Evolutionary conservation across 139 green algal species (phyloP), one percentile per base, ranked within the genome.

Genomic region (Trebouxia sp.): DNA sequence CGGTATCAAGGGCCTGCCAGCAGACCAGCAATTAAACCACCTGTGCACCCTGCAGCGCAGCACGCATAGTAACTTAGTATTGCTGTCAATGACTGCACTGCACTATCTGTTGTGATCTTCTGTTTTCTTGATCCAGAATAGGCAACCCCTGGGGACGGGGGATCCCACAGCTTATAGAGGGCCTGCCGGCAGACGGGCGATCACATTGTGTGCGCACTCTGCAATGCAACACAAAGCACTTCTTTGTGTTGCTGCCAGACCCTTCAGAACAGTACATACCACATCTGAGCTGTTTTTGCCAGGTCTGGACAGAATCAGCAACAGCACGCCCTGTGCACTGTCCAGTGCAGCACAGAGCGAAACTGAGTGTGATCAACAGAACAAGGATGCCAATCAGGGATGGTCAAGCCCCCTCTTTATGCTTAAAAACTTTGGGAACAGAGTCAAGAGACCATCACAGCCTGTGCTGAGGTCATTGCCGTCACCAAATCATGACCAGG

Each of bases 151-250:
- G 24, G 55, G 26, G 26, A 35, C 53, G 0, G 69, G 41, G 22
- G 69, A 51, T 11, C 41, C 69, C 0, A 77, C 76, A 41, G 80
- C 84, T 28, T 88, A 88, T 42, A 88, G 80, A 20, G 84, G 84
- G 65, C 76, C 79, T 22, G 69, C 80, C 15, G 85, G 38, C 1
- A 88, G 17, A 11, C 47, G 70, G 4, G 72, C 84, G 5, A 74
- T 65, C 24, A 85, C 20, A 10, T 55, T 76, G 9, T 80, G 80
- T 1, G 85, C 28, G 11, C 79, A 53, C 43, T 87, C 75, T 65
- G 75, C 80, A 37, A 55, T 42, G 20, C 45, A n/a, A 22, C 82
- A 83, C 22, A 17, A 37, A 5, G 70, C 78, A 79, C 24, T 41
- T 41, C 24, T 4, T 17, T 6, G 38, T 7, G n/a, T n/a, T n/a